A percentile compares a stretch with the other conserved stretches of the same genome.
Evolutionary conservation across 2,329 filamentous ascomycete genomes (phyloP).

Genomic region (Sphaerulina vaccinii): DNA sequence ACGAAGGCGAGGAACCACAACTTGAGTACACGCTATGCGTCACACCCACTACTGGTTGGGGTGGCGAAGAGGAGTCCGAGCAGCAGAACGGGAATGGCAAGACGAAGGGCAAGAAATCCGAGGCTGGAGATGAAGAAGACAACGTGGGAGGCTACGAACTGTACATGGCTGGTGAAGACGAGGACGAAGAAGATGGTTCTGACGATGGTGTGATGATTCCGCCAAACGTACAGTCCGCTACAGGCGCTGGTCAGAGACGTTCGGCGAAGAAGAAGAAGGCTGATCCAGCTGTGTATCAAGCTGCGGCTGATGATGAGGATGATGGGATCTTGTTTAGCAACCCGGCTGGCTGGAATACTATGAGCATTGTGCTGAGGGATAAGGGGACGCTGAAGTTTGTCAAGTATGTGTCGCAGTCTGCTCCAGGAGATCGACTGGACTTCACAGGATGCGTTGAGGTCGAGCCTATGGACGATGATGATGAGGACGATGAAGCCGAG

Average conservation of each 20-base stretch:
- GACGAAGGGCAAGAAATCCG: slow-evolving; percentile 32
- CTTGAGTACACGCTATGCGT: slow-evolving; percentile 85
- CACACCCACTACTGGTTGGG: slow-evolving; percentile 84
- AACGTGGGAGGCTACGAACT: slow-evolving; percentile 76
- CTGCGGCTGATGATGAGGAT: slow-evolving; percentile 66
- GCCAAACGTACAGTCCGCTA: slow-evolving; percentile 37
- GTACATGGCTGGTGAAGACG: slow-evolving; percentile 81
- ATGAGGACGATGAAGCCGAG: slow-evolving; percentile 40
- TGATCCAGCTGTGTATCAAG: slow-evolving; percentile 86
- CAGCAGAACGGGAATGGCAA: slow-evolving; percentile 43
- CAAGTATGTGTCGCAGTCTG: slow-evolving; percentile 85
- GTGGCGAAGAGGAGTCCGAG: slow-evolving; percentile 61
- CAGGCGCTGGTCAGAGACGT: slow-evolving; percentile 49
- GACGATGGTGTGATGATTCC: slow-evolving; percentile 42
- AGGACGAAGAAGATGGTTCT: slow-evolving; percentile 62
- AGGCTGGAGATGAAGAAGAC: slow-evolving; percentile 56
- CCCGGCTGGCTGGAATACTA: slow-evolving; percentile 78
- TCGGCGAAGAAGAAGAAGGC: slow-evolving; percentile 39
- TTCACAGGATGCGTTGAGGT: slow-evolving; percentile 77
- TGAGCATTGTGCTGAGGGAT: slow-evolving; percentile 87
- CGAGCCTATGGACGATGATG: slow-evolving; percentile 47
- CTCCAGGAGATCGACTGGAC: slow-evolving; percentile 90
- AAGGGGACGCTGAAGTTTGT: slow-evolving; percentile 86
- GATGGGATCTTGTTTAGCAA: slow-evolving; percentile 69
- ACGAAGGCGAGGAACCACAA: slow-evolving; percentile 68